Conservation (phyloP, 495 filamentous ascomycete species). For the Neurospora tetrasperma region DNA sequence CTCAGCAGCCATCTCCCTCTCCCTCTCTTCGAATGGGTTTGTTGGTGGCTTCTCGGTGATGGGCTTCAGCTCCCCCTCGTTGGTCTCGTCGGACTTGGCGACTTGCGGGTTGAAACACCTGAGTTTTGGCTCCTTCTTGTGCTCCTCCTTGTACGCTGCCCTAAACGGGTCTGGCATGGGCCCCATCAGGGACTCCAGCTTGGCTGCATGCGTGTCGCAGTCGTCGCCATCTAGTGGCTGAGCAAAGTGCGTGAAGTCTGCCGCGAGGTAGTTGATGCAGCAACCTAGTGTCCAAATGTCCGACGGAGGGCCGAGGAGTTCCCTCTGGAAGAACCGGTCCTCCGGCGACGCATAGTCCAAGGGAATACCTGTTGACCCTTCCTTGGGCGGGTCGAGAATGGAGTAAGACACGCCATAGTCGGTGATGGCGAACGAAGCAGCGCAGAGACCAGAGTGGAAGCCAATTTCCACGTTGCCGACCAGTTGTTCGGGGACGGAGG, state of each 20-base stretch:
- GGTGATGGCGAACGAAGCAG: constrained; percentile 10
- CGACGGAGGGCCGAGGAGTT: constrained; percentile 2
- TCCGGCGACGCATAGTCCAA: constrained; percentile 14
- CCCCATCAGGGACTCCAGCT: constrained; percentile 11
- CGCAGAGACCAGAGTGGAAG: constrained; percentile 2
- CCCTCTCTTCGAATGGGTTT: not conserved
- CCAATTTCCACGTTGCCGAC: not conserved
- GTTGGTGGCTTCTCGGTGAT: not conserved
- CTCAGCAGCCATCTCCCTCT: not conserved
- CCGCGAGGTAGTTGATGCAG: constrained; percentile 9
- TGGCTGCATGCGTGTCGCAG: not conserved
- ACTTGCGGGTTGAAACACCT: not conserved
- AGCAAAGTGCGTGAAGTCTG: not conserved
- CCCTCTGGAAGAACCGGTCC: constrained; percentile 3
- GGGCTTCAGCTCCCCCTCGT: not conserved
- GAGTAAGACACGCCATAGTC: constrained; percentile 22
- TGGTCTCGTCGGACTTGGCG: not conserved
- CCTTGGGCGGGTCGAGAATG: not conserved
- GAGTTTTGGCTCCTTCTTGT: not conserved
- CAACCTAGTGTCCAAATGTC: constrained; percentile 22
- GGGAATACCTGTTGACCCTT: constrained; percentile 9
- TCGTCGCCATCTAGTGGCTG: not conserved
- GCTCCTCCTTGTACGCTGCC: not conserved
- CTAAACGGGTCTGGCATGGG: constrained; percentile 8
- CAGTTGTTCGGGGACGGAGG: constrained; percentile 13